Base-by-base conservation (phyloP, 176 grass and related monocot species). In the Themeda triandra region DNA sequence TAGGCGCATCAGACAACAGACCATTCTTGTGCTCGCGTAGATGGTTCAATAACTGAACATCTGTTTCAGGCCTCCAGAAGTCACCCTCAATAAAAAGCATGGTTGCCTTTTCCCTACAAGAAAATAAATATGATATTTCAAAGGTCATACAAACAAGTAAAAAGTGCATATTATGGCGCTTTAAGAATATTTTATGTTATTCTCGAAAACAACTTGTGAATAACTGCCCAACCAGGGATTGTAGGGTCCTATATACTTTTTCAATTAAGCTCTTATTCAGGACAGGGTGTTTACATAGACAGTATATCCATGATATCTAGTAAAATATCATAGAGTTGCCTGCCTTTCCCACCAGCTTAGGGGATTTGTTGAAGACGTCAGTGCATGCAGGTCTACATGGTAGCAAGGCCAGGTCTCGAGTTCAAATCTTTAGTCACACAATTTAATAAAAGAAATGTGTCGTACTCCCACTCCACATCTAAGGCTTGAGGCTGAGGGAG, bases 1-100 rank as follows among this genome's bases (percentile, higher is more conserved):
- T 98, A 23, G 83, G 91, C 17, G 76, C 39, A 58, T 91, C 91
- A 66, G 30, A 23, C 54, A 80, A 73, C 67, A 67, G 77, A 74
- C 79, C 63, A 21, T 87, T 92, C 72, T 92, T 87, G 24, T 59
- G 78, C 35, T 80, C 51, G 28, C 72, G 59, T 39, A 98, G 28
- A 54, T 63, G 89, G 80, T 87, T 83, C 86, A 87, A 77, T 70
- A 95, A 87, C 14, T 69, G 77, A 71, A 44, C 27, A 84, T 98
- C 87, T 49, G 63, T 80, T 36, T 80, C 69, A 6, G 81, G 69
- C 80, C 83, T 87, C 93, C 89, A 98, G 11, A 83, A 80, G 64
- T 98, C 96, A 48, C 85, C 90, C 87, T 98, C 93, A 66, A 95
- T 62, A 73, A 98, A 91, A 70, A 98, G 80, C 77, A 95, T 82